Evolutionary conservation across 2,329 filamentous ascomycete species (phyloP), one percentile per base, ranked within the genome.

Genomic region (Colletotrichum simmondsii): DNA sequence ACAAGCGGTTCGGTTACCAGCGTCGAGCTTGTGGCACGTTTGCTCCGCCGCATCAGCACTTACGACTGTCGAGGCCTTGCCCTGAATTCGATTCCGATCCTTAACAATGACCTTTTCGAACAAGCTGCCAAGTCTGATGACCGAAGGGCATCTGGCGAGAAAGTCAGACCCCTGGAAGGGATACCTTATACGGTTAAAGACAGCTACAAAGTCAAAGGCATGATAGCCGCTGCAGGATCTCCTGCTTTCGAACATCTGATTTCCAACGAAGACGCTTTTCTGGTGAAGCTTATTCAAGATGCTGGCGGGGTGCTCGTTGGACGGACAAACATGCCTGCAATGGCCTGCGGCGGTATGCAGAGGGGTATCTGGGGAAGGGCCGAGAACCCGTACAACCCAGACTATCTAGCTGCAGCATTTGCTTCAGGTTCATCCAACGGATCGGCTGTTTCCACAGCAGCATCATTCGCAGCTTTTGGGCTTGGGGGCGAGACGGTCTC

Each of bases 281-380:
- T 86, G 6, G 87, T 88, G 0, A 75, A 82, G n/a, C 78, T 80
- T 14, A 80, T 92, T 5, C 82, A 84, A 2, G 80, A 84, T 32
- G 86, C 87, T 1, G 88, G 88, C 1, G 87, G 84, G 0, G 80
- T 90, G 1, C 77, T 89, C 22, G 79, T 90, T 0, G 90, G 89
- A 0, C 84, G 85, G 56, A 90, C 90, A 91, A 82, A 42, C 7
- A 91, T 91, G 85, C 89, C 87, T 3, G 85, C 88, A 0, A 88
- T 89, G 86, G 87, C 87, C 30, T 85, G 84, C 37, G 87, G 87
- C 4, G 88, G 88, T 1, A 89, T 88, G 85, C 87, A 89, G 72
- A 80, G 87, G 12, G 87, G 88, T 1, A 75, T 86, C 6, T 88
- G 87, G 75, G 87, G 87, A 0, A 82, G 87, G 5, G 86, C 87